Percentiles rank a stretch among this genome's conserved stretches.
phyloP scores from a whole-genome alignment of 129 eudicot genomes.

The Centaurea solstitialis region DNA sequence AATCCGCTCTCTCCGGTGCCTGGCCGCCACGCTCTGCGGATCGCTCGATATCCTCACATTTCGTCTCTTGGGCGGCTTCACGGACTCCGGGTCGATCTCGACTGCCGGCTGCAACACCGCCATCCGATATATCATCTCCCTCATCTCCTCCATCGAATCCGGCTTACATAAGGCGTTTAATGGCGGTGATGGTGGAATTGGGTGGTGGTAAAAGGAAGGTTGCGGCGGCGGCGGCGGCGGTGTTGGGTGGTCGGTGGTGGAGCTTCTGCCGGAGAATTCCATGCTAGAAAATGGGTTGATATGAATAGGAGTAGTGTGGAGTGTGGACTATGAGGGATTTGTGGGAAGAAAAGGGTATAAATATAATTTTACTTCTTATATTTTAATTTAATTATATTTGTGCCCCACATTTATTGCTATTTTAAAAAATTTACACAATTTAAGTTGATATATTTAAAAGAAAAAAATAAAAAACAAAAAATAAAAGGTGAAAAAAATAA shows the following conservation, averaged over 20 bases:
- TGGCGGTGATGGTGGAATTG: not conserved
- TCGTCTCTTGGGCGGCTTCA: conserved; percentile 50
- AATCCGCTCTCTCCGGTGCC: conserved; percentile 50
- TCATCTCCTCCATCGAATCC: conserved; percentile 40
- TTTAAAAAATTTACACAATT: not conserved
- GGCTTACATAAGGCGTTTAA: not conserved
- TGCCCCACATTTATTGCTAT: not conserved
- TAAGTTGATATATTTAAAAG: not conserved
- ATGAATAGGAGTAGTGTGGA: not conserved
- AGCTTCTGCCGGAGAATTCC: conserved; percentile 14
- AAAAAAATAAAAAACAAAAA: not conserved
- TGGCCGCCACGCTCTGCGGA: conserved; percentile 54
- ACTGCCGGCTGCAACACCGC: conserved; percentile 56
- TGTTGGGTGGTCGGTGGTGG: not conserved
- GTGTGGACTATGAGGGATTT: conserved; percentile 18
- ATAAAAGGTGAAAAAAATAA: not conserved
- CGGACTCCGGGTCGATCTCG: conserved; percentile 47
- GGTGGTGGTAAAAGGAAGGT: not conserved
- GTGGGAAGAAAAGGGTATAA: conserved; percentile 24
- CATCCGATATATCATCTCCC: conserved; percentile 51
- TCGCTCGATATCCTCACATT: conserved; percentile 54
- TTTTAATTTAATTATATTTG: not conserved
- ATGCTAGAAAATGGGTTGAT: conserved; percentile 22
- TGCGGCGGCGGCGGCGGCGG: not conserved
- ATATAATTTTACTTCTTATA: conserved; percentile 5